Percentiles rank a stretch among this genome's conserved stretches.
Evolutionary conservation across 2,329 filamentous ascomycete species (phyloP).

Genomic region (Fusarium sp.): DNA sequence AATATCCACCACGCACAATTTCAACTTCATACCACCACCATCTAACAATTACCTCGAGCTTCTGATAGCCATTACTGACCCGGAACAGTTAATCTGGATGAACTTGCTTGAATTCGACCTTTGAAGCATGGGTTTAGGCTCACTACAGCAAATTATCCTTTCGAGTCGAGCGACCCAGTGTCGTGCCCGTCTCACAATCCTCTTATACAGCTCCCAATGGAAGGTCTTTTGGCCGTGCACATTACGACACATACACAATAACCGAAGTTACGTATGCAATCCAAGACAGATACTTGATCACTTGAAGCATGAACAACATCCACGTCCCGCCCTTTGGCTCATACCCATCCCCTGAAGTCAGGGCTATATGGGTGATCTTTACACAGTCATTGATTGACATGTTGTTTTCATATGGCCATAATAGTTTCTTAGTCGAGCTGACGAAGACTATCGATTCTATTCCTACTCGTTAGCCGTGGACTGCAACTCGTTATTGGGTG

Average conservation of each 20-base stretch:
- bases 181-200: not conserved
- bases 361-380: not conserved
- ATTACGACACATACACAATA: not conserved
- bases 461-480: too few species aligned
- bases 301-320: not conserved
- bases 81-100: not conserved
- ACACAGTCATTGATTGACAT: slow-evolving; percentile 1
- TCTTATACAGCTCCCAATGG: not conserved
- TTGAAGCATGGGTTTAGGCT: too few species aligned
- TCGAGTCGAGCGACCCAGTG: not conserved
- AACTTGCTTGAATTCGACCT: too few species aligned
- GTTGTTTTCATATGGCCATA: not conserved
- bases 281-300: not conserved
- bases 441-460: not conserved
- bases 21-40: slow-evolving; percentile 37
- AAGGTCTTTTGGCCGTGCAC: not conserved
- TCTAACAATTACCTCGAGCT: not conserved
- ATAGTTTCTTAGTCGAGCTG: not conserved
- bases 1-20: slow-evolving; percentile 31
- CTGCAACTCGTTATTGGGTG: not conserved
- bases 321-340: not conserved
- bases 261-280: not conserved
- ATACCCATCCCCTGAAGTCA: slow-evolving; percentile 32
- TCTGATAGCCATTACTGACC: not conserved
- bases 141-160: not conserved